These are phyloP conservation scores for Sporobolomyces pararoseus DNA, from an alignment of 768 basidiomycete genomes.

Conservation along the genomic window DNA sequence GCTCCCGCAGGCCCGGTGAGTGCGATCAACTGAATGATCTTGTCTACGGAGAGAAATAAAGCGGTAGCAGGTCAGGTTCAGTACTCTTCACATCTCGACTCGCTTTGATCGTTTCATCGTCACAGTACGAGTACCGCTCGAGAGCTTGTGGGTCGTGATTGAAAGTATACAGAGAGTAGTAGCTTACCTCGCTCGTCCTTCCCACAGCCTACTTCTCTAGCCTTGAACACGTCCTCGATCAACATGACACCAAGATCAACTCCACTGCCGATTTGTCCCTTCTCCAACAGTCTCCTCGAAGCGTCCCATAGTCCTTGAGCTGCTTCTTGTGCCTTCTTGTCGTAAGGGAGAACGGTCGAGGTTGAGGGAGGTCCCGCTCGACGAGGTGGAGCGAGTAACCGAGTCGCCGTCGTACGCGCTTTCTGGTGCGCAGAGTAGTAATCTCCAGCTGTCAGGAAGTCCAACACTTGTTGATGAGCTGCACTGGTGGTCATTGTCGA, in stretches of 20 bases:
- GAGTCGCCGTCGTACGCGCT: slow-evolving; percentile 86
- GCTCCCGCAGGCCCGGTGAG: slow-evolving; percentile 70
- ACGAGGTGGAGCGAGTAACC: slow-evolving; percentile 50
- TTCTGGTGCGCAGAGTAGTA: slow-evolving; percentile 93
- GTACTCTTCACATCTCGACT: not conserved
- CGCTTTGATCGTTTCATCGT: too few species aligned
- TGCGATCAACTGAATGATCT: slow-evolving; percentile 81
- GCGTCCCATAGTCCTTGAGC: slow-evolving; percentile 90
- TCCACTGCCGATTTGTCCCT: slow-evolving; percentile 81
- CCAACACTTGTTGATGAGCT: slow-evolving; percentile 53
- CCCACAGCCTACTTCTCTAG: slow-evolving; percentile 58
- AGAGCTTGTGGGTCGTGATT: too few species aligned
- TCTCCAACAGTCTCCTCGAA: slow-evolving; percentile 80
- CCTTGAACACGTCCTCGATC: slow-evolving; percentile 73
- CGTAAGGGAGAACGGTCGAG: slow-evolving; percentile 59
- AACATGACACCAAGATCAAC: slow-evolving; percentile 76
- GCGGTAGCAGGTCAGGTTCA: slow-evolving; percentile 7
- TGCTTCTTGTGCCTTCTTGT: slow-evolving; percentile 72
- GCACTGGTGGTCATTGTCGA: slow-evolving; percentile 3
- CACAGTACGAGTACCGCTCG: too few species aligned
- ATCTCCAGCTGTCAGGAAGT: slow-evolving; percentile 66
- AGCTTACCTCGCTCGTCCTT: slow-evolving; percentile 41
- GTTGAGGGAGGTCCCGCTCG: slow-evolving; percentile 1
- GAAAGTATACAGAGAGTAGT: not conserved
- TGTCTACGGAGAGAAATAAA: slow-evolving; percentile 8